These are phyloP conservation scores for Alternaria consortialis DNA, from an alignment of 2,329 filamentous ascomycete species.

Conservation along the genomic window DNA sequence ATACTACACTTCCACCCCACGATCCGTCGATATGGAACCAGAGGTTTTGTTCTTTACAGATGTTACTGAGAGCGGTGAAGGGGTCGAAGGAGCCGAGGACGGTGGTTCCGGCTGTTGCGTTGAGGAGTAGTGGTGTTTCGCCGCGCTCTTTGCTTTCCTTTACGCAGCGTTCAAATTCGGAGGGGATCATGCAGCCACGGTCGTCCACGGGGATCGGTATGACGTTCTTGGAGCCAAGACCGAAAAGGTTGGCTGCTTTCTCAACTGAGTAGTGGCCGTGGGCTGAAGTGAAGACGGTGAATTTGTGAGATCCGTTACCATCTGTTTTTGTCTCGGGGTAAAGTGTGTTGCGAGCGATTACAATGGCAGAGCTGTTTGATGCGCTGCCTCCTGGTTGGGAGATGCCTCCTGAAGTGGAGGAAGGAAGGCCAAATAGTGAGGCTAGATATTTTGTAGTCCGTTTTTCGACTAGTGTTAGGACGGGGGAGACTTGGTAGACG, in stretches of 20 bases:
- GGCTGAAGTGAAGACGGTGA: slow-evolving; percentile 85
- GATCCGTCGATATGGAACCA: slow-evolving; percentile 95
- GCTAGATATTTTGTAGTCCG: slow-evolving; percentile 78
- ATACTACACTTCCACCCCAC: slow-evolving; percentile 88
- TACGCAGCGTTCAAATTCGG: slow-evolving; percentile 71
- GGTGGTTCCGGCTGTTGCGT: slow-evolving; percentile 93
- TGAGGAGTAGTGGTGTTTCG: slow-evolving; percentile 90
- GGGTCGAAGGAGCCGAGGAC: slow-evolving; percentile 91
- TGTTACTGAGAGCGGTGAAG: slow-evolving; percentile 71
- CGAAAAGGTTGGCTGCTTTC: slow-evolving; percentile 91
- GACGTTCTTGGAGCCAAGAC: slow-evolving; percentile 79
- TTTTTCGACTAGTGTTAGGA: slow-evolving; percentile 87
- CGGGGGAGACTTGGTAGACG: slow-evolving; percentile 93
- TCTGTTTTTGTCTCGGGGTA: slow-evolving; percentile 78
- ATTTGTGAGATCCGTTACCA: slow-evolving; percentile 71
- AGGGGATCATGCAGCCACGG: slow-evolving; percentile 74
- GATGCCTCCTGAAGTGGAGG: slow-evolving; percentile 72
- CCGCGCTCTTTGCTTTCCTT: slow-evolving; percentile 69
- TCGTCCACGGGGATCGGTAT: slow-evolving; percentile 77
- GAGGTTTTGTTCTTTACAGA: slow-evolving; percentile 76
- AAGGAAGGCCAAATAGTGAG: slow-evolving; percentile 64
- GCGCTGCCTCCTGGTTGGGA: slow-evolving; percentile 82
- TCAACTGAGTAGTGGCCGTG: slow-evolving; percentile 96
- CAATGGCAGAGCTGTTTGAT: slow-evolving; percentile 84
- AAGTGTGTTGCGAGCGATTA: slow-evolving; percentile 86